Conservation (phyloP, 768 basidiomycete species). For the Leccinum imitatum region DNA sequence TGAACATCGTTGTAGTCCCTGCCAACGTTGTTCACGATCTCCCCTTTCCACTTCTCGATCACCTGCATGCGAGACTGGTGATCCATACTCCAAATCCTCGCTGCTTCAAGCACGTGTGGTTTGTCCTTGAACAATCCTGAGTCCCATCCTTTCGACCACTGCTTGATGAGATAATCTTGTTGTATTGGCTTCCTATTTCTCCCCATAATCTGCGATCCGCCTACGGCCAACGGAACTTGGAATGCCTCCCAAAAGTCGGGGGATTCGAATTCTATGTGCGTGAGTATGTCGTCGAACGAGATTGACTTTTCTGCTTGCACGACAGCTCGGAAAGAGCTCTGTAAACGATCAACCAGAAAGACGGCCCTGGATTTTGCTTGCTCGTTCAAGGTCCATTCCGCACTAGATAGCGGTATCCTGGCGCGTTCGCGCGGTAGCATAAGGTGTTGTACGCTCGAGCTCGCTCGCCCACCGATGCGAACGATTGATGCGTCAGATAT, state of each 20-base stretch:
- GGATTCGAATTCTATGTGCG: conserved; percentile 53
- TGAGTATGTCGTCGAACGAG: conserved; percentile 36
- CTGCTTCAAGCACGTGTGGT: conserved; percentile 24
- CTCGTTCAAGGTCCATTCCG: conserved; percentile 45
- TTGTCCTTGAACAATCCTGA: conserved; percentile 42
- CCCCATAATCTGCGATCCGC: conserved; percentile 47
- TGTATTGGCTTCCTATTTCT: conserved; percentile 37
- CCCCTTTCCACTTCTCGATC: conserved; percentile 14
- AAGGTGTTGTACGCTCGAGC: conserved; percentile 46
- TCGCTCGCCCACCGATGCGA: conserved; percentile 58
- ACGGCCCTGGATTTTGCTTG: conserved; percentile 29
- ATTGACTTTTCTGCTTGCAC: conserved; percentile 13
- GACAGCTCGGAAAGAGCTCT: conserved; percentile 33
- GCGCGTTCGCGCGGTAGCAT: conserved; percentile 40
- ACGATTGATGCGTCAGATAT: conserved; percentile 51
- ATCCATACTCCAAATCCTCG: conserved; percentile 40
- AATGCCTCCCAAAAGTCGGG: conserved; percentile 46
- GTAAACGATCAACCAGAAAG: conserved; percentile 24
- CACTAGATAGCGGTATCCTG: conserved; percentile 23
- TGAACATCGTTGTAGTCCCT: too few relatives aligned
- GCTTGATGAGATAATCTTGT: conserved; percentile 42
- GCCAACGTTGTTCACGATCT: conserved; percentile 37
- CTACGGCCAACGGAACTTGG: conserved; percentile 38
- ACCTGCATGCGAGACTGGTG: conserved; percentile 25
- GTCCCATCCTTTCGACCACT: conserved; percentile 46